phyloP scores from a whole-genome alignment of 768 basidiomycete genomes.

The Pleurotus giganteus region DNA sequence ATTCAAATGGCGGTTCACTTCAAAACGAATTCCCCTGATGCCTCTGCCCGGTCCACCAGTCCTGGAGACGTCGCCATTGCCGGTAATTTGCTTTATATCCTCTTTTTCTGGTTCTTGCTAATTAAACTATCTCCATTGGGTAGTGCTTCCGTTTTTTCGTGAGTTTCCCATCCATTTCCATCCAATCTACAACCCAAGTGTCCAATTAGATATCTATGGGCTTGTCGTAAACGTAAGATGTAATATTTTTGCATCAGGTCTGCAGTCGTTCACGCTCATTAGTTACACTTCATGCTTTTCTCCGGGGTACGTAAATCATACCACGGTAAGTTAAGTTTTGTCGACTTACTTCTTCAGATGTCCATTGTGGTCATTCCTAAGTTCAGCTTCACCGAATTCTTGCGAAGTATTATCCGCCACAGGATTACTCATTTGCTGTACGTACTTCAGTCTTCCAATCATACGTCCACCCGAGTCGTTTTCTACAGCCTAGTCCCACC shows the following conservation, averaged over 20 bases:
- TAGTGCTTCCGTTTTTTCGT: constrained; percentile 66
- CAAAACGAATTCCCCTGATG: constrained; percentile 25
- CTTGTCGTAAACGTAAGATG: constrained; percentile 50
- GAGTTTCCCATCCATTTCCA: constrained; percentile 18
- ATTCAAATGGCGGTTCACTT: constrained; percentile 57
- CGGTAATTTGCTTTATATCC: constrained; percentile 37
- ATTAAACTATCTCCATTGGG: not conserved
- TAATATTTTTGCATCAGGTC: not conserved
- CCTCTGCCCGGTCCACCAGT: constrained; percentile 16
- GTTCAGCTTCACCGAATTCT: constrained; percentile 55
- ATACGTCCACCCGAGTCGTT: not conserved
- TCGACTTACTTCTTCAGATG: constrained; percentile 27
- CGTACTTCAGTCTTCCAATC: constrained; percentile 16
- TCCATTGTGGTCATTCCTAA: constrained; percentile 63
- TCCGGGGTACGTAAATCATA: constrained; percentile 39
- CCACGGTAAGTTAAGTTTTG: too few relatives aligned
- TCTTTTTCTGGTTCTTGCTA: not conserved
- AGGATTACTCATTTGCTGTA: constrained; percentile 57
- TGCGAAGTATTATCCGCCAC: constrained; percentile 54
- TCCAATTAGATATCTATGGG: constrained; percentile 53
- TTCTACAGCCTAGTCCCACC: constrained; percentile 53
- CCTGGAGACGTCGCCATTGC: constrained; percentile 61
- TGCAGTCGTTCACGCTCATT: constrained; percentile 7
- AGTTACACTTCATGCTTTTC: constrained; percentile 56
- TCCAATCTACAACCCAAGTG: not conserved